A percentile compares a stretch with the other conserved stretches of the same genome.
Evolutionary conservation across 768 basidiomycete genomes (phyloP).

Genomic region (Amylocystis lapponica): DNA sequence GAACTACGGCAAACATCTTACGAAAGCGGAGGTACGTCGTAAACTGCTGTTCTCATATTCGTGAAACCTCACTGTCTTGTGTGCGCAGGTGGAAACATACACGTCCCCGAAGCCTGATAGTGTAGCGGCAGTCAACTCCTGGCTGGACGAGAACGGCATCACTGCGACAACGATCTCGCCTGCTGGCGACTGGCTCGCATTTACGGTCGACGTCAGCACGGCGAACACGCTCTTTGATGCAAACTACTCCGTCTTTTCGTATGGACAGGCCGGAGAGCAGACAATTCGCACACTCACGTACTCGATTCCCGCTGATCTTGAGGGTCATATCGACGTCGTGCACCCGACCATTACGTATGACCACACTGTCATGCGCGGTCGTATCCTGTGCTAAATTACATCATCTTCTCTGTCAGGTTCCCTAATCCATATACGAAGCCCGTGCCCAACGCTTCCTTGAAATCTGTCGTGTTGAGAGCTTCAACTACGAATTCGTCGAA

Average conservation of each 20-base stretch:
- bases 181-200: conserved; percentile 30
- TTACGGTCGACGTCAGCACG: conserved; percentile 24
- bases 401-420: background rate
- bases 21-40: conserved; percentile 29
- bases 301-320: conserved; percentile 28
- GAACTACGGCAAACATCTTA: conserved; percentile 34
- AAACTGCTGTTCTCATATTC: background rate
- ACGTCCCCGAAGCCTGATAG: conserved; percentile 22
- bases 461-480: too few species aligned
- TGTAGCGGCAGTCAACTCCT: conserved; percentile 19
- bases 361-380: background rate
- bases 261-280: conserved; percentile 21
- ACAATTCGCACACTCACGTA: conserved; percentile 31
- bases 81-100: conserved; percentile 19
- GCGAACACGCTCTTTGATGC: conserved; percentile 31
- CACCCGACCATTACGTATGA: conserved; percentile 26
- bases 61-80: background rate
- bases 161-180: conserved; percentile 18
- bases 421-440: background rate
- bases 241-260: conserved; percentile 28
- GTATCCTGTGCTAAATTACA: background rate
- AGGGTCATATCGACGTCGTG: conserved; percentile 26
- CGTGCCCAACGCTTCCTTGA: background rate
- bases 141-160: conserved; percentile 24
- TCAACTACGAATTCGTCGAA: too few species aligned